A percentile compares a stretch with the other conserved stretches of the same genome.
These are phyloP conservation scores for Diplocarpon mali DNA, from an alignment of 2,329 filamentous ascomycete genomes.

Conservation along the genomic window DNA sequence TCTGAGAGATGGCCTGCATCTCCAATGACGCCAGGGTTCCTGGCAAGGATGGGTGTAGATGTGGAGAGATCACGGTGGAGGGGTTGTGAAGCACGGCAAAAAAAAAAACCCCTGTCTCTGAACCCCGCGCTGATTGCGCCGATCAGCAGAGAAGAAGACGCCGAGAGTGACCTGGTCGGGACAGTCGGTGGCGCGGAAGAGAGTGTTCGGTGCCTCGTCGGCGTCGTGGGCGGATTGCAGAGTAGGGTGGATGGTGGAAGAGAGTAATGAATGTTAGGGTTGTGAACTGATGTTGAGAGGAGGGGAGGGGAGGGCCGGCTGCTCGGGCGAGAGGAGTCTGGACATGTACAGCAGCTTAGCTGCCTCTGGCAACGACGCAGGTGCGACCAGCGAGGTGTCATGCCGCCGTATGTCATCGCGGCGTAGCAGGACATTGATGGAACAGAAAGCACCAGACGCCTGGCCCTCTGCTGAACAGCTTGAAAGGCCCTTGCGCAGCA, in stretches of 20 bases:
- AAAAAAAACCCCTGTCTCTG: conserved; percentile 7
- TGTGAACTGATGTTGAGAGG: neutral
- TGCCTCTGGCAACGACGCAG: no score
- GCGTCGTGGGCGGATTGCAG: neutral
- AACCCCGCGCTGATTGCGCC: conserved; percentile 4
- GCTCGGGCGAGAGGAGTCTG: no score
- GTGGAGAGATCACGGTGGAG: neutral
- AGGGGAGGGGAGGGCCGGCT: no score
- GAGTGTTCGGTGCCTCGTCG: neutral
- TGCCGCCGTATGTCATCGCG: no score
- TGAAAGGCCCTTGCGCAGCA: no score
- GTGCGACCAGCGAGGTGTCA: no score
- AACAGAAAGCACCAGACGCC: no score
- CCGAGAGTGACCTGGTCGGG: neutral
- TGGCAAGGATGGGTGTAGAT: neutral
- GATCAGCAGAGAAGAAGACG: conserved; percentile 2
- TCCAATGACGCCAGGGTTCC: conserved; percentile 16
- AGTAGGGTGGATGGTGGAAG: neutral
- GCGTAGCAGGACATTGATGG: no score
- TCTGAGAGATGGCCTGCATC: conserved; percentile 14
- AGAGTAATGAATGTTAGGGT: conserved; percentile 8
- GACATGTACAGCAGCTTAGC: no score
- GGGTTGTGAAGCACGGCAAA: conserved; percentile 9
- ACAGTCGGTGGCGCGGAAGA: neutral
- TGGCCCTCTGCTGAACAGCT: no score